Base-by-base conservation (phyloP, 2,329 filamentous ascomycete genomes). In the Furcasterigmium furcatum region DNA sequence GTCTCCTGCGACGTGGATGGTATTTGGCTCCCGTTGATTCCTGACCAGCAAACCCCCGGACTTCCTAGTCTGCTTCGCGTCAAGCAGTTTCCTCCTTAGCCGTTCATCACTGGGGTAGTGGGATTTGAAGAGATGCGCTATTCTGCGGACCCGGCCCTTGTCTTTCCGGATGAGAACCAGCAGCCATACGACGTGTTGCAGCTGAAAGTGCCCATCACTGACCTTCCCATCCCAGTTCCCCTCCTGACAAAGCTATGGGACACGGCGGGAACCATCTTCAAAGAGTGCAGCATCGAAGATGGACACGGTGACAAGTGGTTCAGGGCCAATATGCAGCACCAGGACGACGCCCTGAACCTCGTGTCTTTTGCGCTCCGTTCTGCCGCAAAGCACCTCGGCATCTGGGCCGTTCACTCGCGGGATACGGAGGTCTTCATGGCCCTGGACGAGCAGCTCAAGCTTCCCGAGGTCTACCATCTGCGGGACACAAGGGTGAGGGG, bases 271-370 rank as follows among this genome's bases (percentile, higher is more conserved):
- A 14, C n/a, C 12, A 24, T 32, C 8, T 44, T 22, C 44, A 9
- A 19, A 18, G 9, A 4, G 18, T 38, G 22, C 13, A 18, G 21
- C 9, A 18, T 10, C 32, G 19, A 14, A 16, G 22, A 21, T 9
- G n/a, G 3, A 8, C 5, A 25, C 22, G 35, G 12, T 4, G 22
- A 39, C n/a, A 30, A 16, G 14, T 45, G 43, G 43, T 14, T 45
- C 16, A 25, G 43, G 9, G 43, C 49, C 5, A 19, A 41, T 3
- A 18, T 36, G 6, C 39, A 49, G 5, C 30, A 49, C 14, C 22
- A 30, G 21, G 46, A 46, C 20, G 46, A 51, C 20, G 43, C 44
- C 10, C 21, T 52, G 7, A 34, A 32, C 14, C 16, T 46, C 14
- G 24, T 48, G 4, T 35, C 43, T 8, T 46, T 40, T n/a, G 47